Evolutionary conservation across 1,284 basidiomycete species (phyloP), one percentile per base, ranked within the genome.

Genomic region (Cryptococcus hybrid): DNA sequence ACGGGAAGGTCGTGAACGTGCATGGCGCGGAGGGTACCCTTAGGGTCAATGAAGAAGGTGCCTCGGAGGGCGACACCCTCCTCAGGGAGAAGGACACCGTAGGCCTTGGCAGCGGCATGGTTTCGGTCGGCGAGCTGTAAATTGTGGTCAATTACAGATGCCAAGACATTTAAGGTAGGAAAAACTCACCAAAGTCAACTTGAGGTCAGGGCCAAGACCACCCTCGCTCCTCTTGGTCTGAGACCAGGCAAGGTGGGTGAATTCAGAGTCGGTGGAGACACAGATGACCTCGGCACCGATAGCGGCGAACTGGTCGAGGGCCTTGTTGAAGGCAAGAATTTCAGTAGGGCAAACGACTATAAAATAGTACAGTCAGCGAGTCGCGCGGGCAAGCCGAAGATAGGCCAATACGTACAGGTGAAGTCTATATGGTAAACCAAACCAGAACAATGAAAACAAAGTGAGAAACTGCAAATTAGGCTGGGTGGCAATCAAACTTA

Each of bases 251-350:
- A 91, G 84, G 79, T 93, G 91, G 46, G 88, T 86, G 81, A 85
- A 93, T 71, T 91, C 84, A 8, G 90, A 92, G 79, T 94, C 91
- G 58, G 90, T 92, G 34, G 91, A 93, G 67, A 78, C 74, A 62
- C 88, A 87, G 60, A 93, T 84, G 52, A 94, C 86, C 54, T 82
- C 81, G 47, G 89, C 86, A 77, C 86, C 84, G 66, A 92, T 80
- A 57, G 82, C 83, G 55, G 84, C 80, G 82, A 94, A 92, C 65
- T 84, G 81, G 47, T 84, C 73, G 49, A 93, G 84, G 5, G 89
- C 87, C 64, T 89, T 87, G 77, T 93, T 92, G 84, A 92, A 94
- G 1, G 91, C 91, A 47, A 93, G 84, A 73, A 94, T 92, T 79
- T 94, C 91, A 62, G 91, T 92, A 39, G 91, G 91, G 81, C 91